Evolutionary conservation across 257 asterid species (phyloP).

Genomic region (Nicotiana otophora): DNA sequence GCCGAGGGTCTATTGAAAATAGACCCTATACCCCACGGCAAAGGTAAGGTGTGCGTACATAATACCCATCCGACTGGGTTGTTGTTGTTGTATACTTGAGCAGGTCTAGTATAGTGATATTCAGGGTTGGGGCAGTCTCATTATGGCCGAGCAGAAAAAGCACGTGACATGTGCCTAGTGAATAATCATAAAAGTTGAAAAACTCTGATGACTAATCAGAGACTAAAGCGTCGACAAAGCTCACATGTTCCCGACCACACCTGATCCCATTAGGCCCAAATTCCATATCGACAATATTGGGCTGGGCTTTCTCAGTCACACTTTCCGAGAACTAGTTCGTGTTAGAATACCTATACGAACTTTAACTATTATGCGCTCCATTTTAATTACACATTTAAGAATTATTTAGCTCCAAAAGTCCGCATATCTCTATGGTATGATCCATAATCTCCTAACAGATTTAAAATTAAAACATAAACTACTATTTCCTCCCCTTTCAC

Average conservation of each 20-base stretch:
- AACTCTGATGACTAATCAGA: neutral
- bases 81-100: too few relatives aligned
- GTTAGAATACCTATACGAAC: neutral
- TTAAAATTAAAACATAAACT: too few relatives aligned
- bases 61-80: too few relatives aligned
- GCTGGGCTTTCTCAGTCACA: neutral
- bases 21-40: too few relatives aligned
- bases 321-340: neutral
- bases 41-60: too few relatives aligned
- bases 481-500: too few relatives aligned
- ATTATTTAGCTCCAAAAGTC: too few relatives aligned
- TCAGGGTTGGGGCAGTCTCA: neutral
- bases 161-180: neutral
- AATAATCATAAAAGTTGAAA: neutral
- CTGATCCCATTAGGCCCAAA: neutral
- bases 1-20: too few relatives aligned
- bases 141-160: neutral
- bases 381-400: neutral
- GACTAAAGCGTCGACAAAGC: neutral
- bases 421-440: too few relatives aligned
- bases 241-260: neutral
- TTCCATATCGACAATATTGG: neutral
- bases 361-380: neutral
- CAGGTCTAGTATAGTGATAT: neutral
- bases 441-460: too few relatives aligned